Base-by-base conservation (phyloP, 23 red algal genomes). In the Gracilaria gracilis region DNA sequence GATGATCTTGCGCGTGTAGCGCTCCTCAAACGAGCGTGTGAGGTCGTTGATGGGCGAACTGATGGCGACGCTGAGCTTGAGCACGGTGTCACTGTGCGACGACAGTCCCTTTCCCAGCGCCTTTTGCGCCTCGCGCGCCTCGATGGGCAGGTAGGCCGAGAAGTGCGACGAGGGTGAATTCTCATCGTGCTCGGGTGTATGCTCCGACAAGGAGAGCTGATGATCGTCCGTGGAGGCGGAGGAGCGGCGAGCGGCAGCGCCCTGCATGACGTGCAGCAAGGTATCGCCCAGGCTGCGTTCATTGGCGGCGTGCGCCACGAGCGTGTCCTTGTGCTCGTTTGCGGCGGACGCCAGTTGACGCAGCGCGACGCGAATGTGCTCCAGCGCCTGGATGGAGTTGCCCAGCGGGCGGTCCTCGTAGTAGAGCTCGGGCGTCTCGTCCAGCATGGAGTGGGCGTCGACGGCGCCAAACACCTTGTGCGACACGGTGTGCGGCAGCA, bases 381-480 rank as follows among this genome's bases (percentile, higher is more conserved):
- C 92, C 32, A 94, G 64, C 32, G 75, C 82, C 50, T 87, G 92
- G 40, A 94, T 82, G 69, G 92, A 86, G 36, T 81, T 58, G 59
- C 92, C 92, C 15, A 94, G 75, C 38, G 81, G 82, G 19, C 82
- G 82, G 62, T 94, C 92, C 29, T 86, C 84, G 67, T 87, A 88
- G 62, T 94, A 94, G 0, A 94, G 84, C 32, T 94, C 92, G 27
- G 92, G 83, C n/a, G 92, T 57, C 54, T 94, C 92, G 70, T 55
- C 78, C 32, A 61, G 53, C 1, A 49, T 31, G 36, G 67, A 4
- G 62, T 84, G 39, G 3, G 42, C 23, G 40, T 84, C 49, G 27
- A 44, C 15, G 48, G 16, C 50, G 67, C 53, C 81, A 39, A 67
- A 61, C 74, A 82, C 54, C 33, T 81, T 76, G 49, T 83, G 55